Base-by-base conservation (phyloP, 148 eudicot species). In the Heliamphora exappendiculata region DNA sequence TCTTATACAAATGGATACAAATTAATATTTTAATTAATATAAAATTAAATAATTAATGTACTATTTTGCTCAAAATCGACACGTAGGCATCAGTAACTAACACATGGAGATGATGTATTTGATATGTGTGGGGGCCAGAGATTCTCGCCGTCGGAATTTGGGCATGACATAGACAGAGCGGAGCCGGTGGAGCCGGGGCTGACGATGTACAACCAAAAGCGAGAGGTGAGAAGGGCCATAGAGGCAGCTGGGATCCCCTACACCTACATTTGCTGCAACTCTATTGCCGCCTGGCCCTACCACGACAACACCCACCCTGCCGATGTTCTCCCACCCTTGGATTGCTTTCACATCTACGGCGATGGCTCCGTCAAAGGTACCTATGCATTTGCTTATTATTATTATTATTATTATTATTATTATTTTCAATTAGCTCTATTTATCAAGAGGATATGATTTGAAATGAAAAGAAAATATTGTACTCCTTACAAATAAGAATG, bases 281-380 rank as follows among this genome's bases (percentile, higher is more conserved):
- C 90, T 31, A 87, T 87, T 3, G 90, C 90, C 0, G 84, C 90
- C 37, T 87, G 90, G 90, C 90, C 90, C 51, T 87, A 87, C 67
- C 81, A 87, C 51, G 86, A 87, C 78, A 87, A 82, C 78, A 87
- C 90, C 39, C 90, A 87, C 44, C 88, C 90, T 36, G 74, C 90
- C 16, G 87, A 87, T 72, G 80, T 85, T 49, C 80, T 81, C 37
- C 90, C 90, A 65, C 90, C 90, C 13, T 70, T 87, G 73, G 86
- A 85, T 65, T 75, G 59, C 36, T 85, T 78, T 79, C 88, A 85
- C 28, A 87, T 87, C 58, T 87, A 87, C 31, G 90, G 90, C 17
- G 88, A 87, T 67, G 90, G 90, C 62, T 79, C 83, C 7, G 78
- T 85, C 72, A 85, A 85, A 83, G 90, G 89, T 87, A 62, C 36